Percentiles rank a stretch among this genome's conserved stretches.
Evolutionary conservation across 2,329 filamentous ascomycete species (phyloP).

Genomic region (Fusarium sp.): DNA sequence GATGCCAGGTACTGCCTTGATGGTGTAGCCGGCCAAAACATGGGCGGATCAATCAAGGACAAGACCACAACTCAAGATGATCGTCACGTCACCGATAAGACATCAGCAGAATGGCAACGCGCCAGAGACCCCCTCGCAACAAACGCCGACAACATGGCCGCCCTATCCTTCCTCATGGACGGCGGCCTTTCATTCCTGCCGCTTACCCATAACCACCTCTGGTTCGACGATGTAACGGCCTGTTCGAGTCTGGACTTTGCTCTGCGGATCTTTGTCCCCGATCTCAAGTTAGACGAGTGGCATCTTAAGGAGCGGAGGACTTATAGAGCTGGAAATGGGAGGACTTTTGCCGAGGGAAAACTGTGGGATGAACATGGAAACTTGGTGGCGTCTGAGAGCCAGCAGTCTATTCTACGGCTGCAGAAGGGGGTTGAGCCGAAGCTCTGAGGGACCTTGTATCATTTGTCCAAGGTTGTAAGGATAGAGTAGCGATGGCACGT

Average conservation of each 20-base stretch:
- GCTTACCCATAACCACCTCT: conserved; percentile 55
- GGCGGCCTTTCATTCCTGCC: conserved; percentile 58
- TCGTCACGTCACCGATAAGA: conserved; percentile 49
- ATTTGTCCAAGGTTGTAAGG: too few species aligned
- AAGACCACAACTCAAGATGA: conserved; percentile 51
- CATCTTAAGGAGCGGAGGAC: conserved; percentile 56
- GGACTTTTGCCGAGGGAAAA: conserved; percentile 58
- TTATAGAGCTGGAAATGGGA: conserved; percentile 52
- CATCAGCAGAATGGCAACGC: conserved; percentile 58
- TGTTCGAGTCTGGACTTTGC: conserved; percentile 64
- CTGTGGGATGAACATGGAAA: conserved; percentile 59
- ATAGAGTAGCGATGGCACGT: not conserved
- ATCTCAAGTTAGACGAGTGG: conserved; percentile 56
- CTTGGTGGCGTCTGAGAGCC: conserved; percentile 61
- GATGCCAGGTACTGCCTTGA: conserved; percentile 53
- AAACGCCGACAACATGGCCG: conserved; percentile 50
- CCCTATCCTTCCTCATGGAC: conserved; percentile 59
- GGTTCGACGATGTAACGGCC: conserved; percentile 57
- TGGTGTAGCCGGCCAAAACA: conserved; percentile 58
- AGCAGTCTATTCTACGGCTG: conserved; percentile 55
- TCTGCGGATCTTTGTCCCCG: conserved; percentile 55
- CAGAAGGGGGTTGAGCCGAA: conserved; percentile 19
- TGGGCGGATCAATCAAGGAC: conserved; percentile 55
- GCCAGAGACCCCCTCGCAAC: conserved; percentile 34
- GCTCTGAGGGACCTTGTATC: too few species aligned